These are phyloP conservation scores for Neopestalotiopsis rosae DNA, from an alignment of 2,329 filamentous ascomycete species.

Conservation along the genomic window DNA sequence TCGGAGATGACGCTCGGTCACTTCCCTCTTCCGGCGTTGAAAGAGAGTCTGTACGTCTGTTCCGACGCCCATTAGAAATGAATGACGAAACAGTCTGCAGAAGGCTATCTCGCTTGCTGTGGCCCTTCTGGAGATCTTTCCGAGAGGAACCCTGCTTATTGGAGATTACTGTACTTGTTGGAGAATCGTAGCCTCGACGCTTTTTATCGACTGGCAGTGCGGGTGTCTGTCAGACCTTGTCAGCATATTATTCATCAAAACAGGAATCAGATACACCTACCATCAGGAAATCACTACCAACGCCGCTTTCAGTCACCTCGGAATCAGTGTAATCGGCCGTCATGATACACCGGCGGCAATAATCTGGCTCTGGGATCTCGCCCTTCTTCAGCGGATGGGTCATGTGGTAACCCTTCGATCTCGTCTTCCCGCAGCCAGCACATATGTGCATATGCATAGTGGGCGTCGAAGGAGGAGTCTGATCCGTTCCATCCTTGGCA, in stretches of 20 bases:
- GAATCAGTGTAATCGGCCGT: conserved; percentile 22
- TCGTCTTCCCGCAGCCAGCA: conserved; percentile 20
- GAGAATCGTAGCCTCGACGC: neutral
- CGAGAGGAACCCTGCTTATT: conserved; percentile 14
- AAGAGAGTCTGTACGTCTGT: conserved; percentile 3
- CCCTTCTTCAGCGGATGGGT: conserved; percentile 18
- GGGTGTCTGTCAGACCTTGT: neutral
- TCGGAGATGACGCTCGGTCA: conserved; percentile 17
- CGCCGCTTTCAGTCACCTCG: conserved; percentile 15
- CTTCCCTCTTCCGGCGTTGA: conserved; percentile 20
- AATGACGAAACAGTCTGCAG: conserved; percentile 13
- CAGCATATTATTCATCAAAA: neutral
- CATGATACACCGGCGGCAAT: conserved; percentile 20
- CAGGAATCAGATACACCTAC: neutral
- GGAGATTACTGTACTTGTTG: conserved; percentile 7
- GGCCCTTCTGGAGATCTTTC: conserved; percentile 11
- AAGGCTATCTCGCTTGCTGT: conserved; percentile 14
- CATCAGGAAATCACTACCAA: neutral
- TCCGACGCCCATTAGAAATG: neutral
- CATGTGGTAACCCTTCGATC: conserved; percentile 23
- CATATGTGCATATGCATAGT: conserved; percentile 17
- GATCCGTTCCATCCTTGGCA: neutral
- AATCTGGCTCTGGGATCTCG: conserved; percentile 14
- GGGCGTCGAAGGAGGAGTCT: neutral
- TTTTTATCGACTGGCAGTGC: conserved; percentile 1